These are phyloP conservation scores for Chaetomiaceae sp. DNA, from an alignment of 2,329 filamentous ascomycete genomes.

Conservation along the genomic window DNA sequence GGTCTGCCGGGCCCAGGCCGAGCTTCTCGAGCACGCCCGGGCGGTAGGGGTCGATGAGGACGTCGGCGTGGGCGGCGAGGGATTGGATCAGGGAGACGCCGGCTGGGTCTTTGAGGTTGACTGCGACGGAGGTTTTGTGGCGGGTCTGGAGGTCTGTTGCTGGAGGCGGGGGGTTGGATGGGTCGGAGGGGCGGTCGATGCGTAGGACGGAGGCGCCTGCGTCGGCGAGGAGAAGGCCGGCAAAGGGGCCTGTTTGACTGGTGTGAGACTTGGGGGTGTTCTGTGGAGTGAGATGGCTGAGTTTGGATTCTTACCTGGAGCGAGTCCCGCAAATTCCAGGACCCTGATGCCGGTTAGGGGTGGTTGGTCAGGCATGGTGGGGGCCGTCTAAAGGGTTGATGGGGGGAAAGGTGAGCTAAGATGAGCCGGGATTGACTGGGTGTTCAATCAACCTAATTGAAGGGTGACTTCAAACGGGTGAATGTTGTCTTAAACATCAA, in stretches of 20 bases:
- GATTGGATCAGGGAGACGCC: conserved; percentile 63
- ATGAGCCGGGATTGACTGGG: not conserved
- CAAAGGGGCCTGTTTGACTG: conserved; percentile 65
- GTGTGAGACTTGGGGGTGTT: not conserved
- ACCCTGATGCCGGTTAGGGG: conserved; percentile 51
- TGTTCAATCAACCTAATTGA: too few species aligned
- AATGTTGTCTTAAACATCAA: too few species aligned
- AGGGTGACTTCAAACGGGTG: too few species aligned
- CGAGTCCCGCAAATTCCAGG: conserved; percentile 56
- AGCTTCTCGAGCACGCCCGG: conserved; percentile 85
- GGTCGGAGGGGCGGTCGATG: conserved; percentile 60
- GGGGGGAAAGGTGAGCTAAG: not conserved
- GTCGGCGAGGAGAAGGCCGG: conserved; percentile 82
- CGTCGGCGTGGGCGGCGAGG: conserved; percentile 61
- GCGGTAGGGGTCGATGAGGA: conserved; percentile 90
- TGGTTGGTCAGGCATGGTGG: conserved; percentile 35
- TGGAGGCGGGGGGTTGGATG: conserved; percentile 42
- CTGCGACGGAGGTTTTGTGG: conserved; percentile 72
- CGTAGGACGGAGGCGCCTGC: conserved; percentile 84
- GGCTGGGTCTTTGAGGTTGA: conserved; percentile 67
- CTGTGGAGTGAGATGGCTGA: not conserved
- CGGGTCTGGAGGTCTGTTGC: conserved; percentile 67
- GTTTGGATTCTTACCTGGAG: conserved; percentile 52
- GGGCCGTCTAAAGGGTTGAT: not conserved
- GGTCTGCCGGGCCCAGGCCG: conserved; percentile 65